Percentiles rank a stretch among this genome's conserved stretches.
These are phyloP conservation scores for Cercospora sp. DNA, from an alignment of 2,329 filamentous ascomycete genomes.

Conservation along the genomic window DNA sequence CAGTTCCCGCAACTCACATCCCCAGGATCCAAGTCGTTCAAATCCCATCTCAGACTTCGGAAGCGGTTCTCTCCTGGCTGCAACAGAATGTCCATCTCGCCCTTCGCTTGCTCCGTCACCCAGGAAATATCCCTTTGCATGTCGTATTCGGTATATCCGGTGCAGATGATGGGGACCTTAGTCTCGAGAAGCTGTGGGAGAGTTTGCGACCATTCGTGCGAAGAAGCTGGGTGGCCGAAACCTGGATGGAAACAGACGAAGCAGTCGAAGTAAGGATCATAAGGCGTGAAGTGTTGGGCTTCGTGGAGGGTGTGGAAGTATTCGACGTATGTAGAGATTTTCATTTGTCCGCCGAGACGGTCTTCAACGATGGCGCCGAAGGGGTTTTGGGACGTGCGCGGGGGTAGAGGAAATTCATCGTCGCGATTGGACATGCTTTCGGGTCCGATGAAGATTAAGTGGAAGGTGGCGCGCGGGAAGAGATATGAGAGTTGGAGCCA, in stretches of 20 bases:
- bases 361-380: constrained; percentile 95
- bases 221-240: constrained; percentile 87
- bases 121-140: constrained; percentile 91
- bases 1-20: constrained; percentile 95
- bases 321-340: constrained; percentile 96
- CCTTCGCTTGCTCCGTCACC: constrained; percentile 79
- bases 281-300: constrained; percentile 85
- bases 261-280: constrained; percentile 97
- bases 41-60: constrained; percentile 90
- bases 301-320: constrained; percentile 97
- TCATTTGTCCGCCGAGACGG: constrained; percentile 81
- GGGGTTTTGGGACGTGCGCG: constrained; percentile 80
- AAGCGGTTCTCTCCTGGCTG: constrained; percentile 93
- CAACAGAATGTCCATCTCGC: constrained; percentile 89
- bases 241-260: constrained; percentile 97
- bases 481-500: constrained; percentile 95
- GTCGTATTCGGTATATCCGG: constrained; percentile 93
- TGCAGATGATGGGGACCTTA: constrained; percentile 90
- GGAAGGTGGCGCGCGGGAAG: constrained; percentile 88
- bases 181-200: constrained; percentile 88
- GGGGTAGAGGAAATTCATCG: constrained; percentile 85
- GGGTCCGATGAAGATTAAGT: constrained; percentile 91
- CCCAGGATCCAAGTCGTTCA: constrained; percentile 92
- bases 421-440: constrained; percentile 96
- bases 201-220: constrained; percentile 91